Conservation (phyloP, 805 yeast species). For the Hanseniaspora clermontiae region DNA sequence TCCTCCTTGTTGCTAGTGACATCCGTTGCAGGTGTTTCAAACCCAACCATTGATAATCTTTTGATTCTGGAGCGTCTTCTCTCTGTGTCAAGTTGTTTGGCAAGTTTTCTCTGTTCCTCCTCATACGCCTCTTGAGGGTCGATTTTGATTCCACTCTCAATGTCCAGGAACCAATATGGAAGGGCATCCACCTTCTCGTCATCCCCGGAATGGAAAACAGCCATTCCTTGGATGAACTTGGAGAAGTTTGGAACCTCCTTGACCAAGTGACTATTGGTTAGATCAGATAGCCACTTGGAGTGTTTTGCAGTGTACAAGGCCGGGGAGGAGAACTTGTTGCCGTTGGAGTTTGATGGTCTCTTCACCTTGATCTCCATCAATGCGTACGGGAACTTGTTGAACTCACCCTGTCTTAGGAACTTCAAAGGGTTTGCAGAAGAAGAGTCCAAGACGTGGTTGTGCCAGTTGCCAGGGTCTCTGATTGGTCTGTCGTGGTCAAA, state of each 20-base stretch:
- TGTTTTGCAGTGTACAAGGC: conserved; percentile 30
- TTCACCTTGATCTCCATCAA: conserved; percentile 77
- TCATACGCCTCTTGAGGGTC: conserved; percentile 71
- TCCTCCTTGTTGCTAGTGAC: not conserved
- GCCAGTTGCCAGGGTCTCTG: conserved; percentile 84
- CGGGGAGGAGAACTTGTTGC: conserved; percentile 26
- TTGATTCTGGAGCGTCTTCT: conserved; percentile 29
- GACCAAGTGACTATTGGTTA: conserved; percentile 69
- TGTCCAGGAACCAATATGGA: conserved; percentile 90
- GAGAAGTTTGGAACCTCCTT: conserved; percentile 91
- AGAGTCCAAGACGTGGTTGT: conserved; percentile 79
- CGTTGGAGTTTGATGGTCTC: conserved; percentile 28
- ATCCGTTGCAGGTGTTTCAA: conserved; percentile 5
- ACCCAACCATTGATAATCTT: conserved; percentile 23
- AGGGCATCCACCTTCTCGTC: conserved; percentile 70
- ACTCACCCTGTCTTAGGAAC: conserved; percentile 76
- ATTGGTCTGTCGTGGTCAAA: conserved; percentile 77
- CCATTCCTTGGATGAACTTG: conserved; percentile 85
- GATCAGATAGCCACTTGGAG: conserved; percentile 72
- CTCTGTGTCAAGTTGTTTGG: conserved; percentile 33
- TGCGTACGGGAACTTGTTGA: conserved; percentile 65
- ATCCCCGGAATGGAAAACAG: conserved; percentile 75
- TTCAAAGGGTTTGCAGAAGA: conserved; percentile 55
- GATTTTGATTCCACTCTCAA: conserved; percentile 63
- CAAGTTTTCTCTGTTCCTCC: conserved; percentile 44